phyloP scores from a whole-genome alignment of 2,329 filamentous ascomycete species.

The Alternaria postmessia region DNA sequence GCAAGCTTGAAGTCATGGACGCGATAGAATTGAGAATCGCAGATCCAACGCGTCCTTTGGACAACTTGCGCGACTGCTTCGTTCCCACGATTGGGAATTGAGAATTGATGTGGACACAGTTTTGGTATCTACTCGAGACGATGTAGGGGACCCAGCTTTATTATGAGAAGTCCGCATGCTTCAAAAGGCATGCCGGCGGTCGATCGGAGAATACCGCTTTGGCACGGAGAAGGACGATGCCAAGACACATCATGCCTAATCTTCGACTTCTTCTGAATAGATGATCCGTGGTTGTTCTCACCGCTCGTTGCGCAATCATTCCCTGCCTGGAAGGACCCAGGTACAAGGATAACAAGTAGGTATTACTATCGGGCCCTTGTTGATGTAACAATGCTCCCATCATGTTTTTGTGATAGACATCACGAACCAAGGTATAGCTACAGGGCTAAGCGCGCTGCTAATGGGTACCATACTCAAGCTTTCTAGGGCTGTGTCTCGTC shows the following conservation, averaged over 20 bases:
- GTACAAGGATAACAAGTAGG: not conserved
- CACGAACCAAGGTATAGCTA: not conserved
- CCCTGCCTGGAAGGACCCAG: not conserved
- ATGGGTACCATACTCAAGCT: not conserved
- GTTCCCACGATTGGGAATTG: not conserved
- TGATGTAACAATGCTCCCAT: not conserved
- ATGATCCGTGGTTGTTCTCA: not conserved
- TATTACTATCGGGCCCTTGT: not conserved
- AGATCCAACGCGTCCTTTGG: slow-evolving; percentile 5
- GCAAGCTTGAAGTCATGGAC: not conserved
- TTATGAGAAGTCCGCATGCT: not conserved
- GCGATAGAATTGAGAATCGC: not conserved
- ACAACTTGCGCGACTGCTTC: not conserved
- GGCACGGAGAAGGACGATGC: slow-evolving; percentile 2
- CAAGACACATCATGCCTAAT: not conserved
- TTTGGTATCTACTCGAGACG: not conserved
- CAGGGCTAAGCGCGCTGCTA: not conserved
- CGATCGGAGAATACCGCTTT: slow-evolving; percentile 2
- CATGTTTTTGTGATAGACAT: not conserved
- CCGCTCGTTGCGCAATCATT: not conserved
- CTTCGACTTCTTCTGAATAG: not conserved
- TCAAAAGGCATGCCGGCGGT: not conserved
- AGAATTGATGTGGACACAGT: not conserved
- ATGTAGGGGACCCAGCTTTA: not conserved
- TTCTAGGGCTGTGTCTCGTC: not conserved